A percentile compares a stretch with the other conserved stretches of the same genome.
Conservation (phyloP, 2,329 filamentous ascomycete species). For the Emergomyces africanus region DNA sequence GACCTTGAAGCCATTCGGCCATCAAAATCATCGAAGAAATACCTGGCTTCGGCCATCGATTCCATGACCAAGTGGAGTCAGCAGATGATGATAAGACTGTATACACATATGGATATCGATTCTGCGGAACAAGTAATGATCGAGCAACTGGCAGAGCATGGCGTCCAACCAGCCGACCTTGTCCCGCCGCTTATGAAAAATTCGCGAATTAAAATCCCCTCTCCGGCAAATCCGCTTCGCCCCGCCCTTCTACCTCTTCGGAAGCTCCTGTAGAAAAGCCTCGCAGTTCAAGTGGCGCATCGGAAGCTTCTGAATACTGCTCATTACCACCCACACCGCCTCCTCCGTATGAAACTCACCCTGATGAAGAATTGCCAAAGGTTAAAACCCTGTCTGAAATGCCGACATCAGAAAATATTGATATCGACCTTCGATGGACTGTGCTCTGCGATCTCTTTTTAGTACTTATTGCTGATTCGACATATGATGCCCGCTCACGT, state of each 20-base stretch:
- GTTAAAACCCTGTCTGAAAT: conserved; percentile 75
- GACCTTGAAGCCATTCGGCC: conserved; percentile 47
- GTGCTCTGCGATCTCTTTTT: conserved; percentile 92
- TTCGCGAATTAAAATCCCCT: conserved; percentile 79
- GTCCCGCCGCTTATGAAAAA: conserved; percentile 84
- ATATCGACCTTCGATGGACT: conserved; percentile 95
- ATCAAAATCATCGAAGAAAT: conserved; percentile 58
- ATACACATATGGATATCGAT: conserved; percentile 93
- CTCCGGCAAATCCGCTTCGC: conserved; percentile 38
- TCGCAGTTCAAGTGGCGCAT: conserved; percentile 16
- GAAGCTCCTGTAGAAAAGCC: conserved; percentile 15
- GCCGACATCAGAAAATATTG: conserved; percentile 67
- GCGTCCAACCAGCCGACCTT: conserved; percentile 71
- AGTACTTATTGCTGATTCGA: conserved; percentile 87
- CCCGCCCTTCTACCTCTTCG: conserved; percentile 28
- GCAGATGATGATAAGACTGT: conserved; percentile 93
- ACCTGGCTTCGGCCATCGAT: conserved; percentile 56
- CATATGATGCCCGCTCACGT: conserved; percentile 82
- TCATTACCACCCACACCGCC: conserved; percentile 39
- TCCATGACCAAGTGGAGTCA: conserved; percentile 91
- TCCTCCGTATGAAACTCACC: conserved; percentile 45
- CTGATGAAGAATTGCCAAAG: conserved; percentile 59
- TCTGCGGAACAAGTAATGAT: conserved; percentile 91
- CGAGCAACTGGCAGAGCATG: conserved; percentile 87
- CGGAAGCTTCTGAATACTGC: conserved; percentile 21